Conservation (phyloP, 148 eudicot genomes). For the Silene conica region DNA sequence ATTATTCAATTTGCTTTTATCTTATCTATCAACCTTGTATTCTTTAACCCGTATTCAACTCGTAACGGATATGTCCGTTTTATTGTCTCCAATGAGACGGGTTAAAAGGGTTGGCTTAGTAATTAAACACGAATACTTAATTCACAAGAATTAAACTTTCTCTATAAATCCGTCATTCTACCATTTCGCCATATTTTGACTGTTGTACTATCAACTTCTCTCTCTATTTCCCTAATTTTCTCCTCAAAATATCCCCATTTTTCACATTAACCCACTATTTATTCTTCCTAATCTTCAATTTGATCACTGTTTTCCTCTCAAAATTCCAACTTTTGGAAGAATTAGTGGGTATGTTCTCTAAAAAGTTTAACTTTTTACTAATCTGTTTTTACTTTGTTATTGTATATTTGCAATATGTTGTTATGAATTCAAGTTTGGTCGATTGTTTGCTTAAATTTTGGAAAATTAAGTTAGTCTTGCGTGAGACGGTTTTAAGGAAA, state of each 20-base stretch:
- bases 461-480: too few species aligned
- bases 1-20: too few species aligned
- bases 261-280: not conserved
- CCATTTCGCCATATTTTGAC: conserved; percentile 23
- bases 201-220: conserved; percentile 4
- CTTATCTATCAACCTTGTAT: too few species aligned
- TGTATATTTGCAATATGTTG: not conserved
- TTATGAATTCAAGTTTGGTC: too few species aligned
- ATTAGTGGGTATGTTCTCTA: conserved; percentile 19
- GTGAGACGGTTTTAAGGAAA: too few species aligned
- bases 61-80: too few species aligned
- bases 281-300: not conserved
- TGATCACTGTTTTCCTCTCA: not conserved
- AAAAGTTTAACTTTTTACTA: not conserved
- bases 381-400: not conserved
- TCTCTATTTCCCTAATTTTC: conserved; percentile 2
- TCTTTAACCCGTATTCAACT: too few species aligned
- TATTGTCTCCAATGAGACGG: too few species aligned
- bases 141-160: not conserved
- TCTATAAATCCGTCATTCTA: conserved; percentile 23
- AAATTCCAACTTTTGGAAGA: not conserved
- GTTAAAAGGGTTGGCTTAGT: not conserved
- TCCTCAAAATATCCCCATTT: not conserved
- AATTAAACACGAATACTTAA: not conserved
- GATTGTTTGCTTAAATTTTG: too few species aligned